Evolutionary conservation across 352 stramenopile genomes (phyloP).

Genomic region (Plasmopara muralis): DNA sequence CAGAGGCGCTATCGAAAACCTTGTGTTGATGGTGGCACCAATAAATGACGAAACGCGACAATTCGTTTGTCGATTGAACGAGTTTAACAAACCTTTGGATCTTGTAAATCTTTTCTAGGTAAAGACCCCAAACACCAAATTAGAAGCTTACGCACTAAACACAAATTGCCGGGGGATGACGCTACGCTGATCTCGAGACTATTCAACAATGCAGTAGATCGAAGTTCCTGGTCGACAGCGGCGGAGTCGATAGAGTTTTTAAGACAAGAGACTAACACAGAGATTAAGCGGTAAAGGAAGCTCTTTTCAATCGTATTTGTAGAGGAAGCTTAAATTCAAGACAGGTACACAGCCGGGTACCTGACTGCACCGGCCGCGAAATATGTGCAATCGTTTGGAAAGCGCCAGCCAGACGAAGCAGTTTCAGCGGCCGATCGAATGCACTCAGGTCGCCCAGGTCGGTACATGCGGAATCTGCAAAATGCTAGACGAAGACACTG

Average conservation of each 20-base stretch:
- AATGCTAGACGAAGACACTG: conserved; percentile 42
- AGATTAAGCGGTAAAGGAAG: conserved; percentile 28
- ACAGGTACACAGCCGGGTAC: conserved; percentile 29
- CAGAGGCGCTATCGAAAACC: conserved; percentile 3
- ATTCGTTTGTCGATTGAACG: conserved; percentile 12
- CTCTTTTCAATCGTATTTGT: conserved; percentile 25
- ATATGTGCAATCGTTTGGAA: conserved; percentile 32
- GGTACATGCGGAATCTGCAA: conserved; percentile 61
- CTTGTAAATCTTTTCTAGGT: conserved; percentile 18
- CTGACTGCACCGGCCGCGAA: conserved; percentile 21
- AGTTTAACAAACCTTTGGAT: conserved; percentile 17
- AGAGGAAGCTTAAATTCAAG: conserved; percentile 31
- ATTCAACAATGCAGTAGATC: conserved; percentile 13
- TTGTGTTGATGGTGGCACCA: conserved; percentile 1
- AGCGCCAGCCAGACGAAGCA: conserved; percentile 49
- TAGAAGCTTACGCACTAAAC: conserved; percentile 18
- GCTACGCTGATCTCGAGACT: conserved; percentile 11
- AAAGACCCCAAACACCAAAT: conserved; percentile 18
- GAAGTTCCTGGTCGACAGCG: conserved; percentile 18
- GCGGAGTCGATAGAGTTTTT: conserved; percentile 29
- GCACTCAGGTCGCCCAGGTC: conserved; percentile 34
- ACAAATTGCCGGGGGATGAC: conserved; percentile 12
- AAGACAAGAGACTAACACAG: conserved; percentile 30
- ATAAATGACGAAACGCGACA: conserved; percentile 3
- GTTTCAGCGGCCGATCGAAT: conserved; percentile 35